phyloP scores from a whole-genome alignment of 2,329 filamentous ascomycete genomes.

The Rhynchosporium secalis region DNA sequence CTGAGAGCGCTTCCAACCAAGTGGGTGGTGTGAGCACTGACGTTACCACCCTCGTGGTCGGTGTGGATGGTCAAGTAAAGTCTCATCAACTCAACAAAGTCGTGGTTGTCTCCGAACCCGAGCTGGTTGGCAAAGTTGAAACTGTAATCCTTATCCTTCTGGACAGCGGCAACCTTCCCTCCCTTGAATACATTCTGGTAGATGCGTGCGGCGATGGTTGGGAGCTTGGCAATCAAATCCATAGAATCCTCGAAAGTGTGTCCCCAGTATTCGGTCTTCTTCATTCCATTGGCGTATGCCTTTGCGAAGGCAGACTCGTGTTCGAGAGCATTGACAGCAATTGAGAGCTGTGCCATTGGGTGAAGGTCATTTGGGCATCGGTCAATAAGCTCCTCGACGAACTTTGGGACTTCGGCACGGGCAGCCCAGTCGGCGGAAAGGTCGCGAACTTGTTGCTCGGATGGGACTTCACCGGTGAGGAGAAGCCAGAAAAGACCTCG shows the following conservation, averaged over 20 bases:
- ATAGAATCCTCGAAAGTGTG: conserved; percentile 99
- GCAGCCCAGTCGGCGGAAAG: conserved; percentile 99
- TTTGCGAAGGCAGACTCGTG: conserved; percentile 97
- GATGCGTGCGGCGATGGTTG: conserved; percentile 96
- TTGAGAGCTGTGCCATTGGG: conserved; percentile 99
- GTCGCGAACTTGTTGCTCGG: conserved; percentile 96
- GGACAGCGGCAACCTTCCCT: conserved; percentile 91
- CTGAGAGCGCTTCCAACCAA: conserved; percentile 94
- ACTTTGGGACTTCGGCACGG: conserved; percentile 94
- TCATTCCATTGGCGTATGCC: conserved; percentile 97
- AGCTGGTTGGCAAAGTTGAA: conserved; percentile 99
- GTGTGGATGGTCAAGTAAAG: conserved; percentile 99
- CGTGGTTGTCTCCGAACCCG: conserved; percentile 89
- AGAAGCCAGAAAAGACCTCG: conserved; percentile 98
- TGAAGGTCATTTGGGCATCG: conserved; percentile 98
- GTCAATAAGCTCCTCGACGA: conserved; percentile 99
- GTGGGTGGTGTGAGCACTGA: conserved; percentile 97
- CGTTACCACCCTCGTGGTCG: conserved; percentile 99
- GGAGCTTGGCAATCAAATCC: conserved; percentile 99
- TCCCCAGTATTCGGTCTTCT: conserved; percentile 99
- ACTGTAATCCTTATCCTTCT: conserved; percentile 99
- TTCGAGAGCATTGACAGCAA: conserved; percentile 97
- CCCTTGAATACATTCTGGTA: conserved; percentile 99
- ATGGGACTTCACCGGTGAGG: conserved; percentile 94
- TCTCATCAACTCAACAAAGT: conserved; percentile 98